phyloP scores from a whole-genome alignment of 768 basidiomycete species.

The Butyriboletus loyo region DNA sequence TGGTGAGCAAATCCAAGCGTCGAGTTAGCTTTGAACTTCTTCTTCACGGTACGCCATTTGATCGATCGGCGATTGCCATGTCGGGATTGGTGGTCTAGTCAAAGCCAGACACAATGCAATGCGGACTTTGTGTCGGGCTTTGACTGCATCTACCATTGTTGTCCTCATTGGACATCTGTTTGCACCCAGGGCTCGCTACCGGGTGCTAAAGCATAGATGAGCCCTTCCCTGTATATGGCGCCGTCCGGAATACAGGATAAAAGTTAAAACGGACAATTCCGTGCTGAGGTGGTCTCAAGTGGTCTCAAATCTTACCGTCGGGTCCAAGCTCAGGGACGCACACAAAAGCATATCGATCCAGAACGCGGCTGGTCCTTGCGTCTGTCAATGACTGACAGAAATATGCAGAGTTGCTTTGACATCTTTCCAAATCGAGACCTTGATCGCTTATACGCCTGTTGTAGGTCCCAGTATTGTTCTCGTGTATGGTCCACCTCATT shows the following conservation, averaged over 20 bases:
- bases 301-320: background rate
- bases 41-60: background rate
- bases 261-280: background rate
- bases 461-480: constrained; percentile 21
- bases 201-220: background rate
- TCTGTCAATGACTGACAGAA: background rate
- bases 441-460: constrained; percentile 9
- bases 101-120: background rate
- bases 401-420: constrained; percentile 13
- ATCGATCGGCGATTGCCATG: background rate
- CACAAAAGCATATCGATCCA: background rate
- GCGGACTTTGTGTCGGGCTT: no score
- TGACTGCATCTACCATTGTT: no score
- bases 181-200: no score
- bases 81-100: background rate
- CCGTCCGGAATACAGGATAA: background rate
- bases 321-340: background rate
- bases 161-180: background rate
- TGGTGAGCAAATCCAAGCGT: background rate
- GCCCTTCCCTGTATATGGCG: background rate
- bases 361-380: background rate
- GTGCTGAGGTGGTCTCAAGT: no score
- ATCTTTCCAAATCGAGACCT: constrained; percentile 1
- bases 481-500: background rate
- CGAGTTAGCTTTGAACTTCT: background rate